Base-by-base conservation (phyloP, 208 protist species). In the Trypanosoma cruzi region DNA sequence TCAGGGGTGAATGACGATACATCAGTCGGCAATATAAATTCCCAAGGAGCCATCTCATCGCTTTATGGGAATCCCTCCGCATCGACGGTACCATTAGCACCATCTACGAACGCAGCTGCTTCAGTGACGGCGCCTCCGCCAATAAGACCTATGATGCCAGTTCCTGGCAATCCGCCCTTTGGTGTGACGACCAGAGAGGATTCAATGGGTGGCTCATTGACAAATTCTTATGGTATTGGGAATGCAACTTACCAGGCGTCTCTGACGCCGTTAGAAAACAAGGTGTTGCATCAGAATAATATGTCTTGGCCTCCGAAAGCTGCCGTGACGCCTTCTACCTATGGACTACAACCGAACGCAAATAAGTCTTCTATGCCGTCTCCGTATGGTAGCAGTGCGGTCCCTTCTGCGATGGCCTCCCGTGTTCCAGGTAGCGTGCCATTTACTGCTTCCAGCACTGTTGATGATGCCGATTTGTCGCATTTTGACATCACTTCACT, bases 401-500 rank as follows among this genome's bases (percentile, higher is more conserved):
- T 55, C 48, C 10, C 54, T 10, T 52, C 54, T 46, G 24, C 48
- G 11, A 29, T 59, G 59, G 3, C 16, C n/a, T 48, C 60, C 28
- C 53, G 13, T 56, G 18, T 3, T 2, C 29, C 53, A 24, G 1
- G 49, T 57, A 18, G n/a, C 20, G 42, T 46, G 14, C 60, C 60
- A 64, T 49, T 44, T 18, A 53, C 40, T 36, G 24, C 55, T 40
- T 7, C 34, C 34, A 34, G 44, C 50, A 24, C 37, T 13, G n/a
- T 10, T 14, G 64, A 68, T 68, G 66, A 71, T 57, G 46, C 52
- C 29, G 60, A 59, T 53, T 50, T 71, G 26, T 57, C 59, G 18
- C 26, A 2, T 31, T 71, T 79, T 66, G 64, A 79, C 22, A 72
- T 72, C n/a, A 40, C 28, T 11, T 64, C 59, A 22, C 40, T 79